These are phyloP conservation scores for Ogataea hybrid DNA, from an alignment of 1,139 yeast species.

Conservation along the genomic window DNA sequence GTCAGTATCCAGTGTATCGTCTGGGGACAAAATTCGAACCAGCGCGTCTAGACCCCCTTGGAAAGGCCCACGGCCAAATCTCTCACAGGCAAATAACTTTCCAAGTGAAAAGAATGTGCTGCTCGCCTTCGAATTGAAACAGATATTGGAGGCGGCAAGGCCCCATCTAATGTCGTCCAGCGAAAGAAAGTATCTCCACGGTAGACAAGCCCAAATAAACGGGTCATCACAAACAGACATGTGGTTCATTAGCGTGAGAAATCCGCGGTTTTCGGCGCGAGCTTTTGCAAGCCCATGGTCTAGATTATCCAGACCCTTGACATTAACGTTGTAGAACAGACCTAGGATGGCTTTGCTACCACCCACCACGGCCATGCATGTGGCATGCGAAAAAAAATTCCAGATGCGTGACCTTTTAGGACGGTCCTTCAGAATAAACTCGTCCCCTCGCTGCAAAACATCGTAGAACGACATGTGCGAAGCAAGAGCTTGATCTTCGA, in stretches of 20 bases:
- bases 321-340: slow-evolving; percentile 58
- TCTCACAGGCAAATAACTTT: slow-evolving; percentile 75
- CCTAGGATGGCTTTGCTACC: slow-evolving; percentile 63
- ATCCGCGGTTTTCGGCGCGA: slow-evolving; percentile 64
- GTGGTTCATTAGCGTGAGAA: slow-evolving; percentile 92
- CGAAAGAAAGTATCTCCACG: slow-evolving; percentile 62
- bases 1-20: slow-evolving; percentile 62
- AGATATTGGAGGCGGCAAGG: slow-evolving; percentile 87
- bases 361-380: slow-evolving; percentile 66
- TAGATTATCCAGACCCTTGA: slow-evolving; percentile 60
- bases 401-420: slow-evolving; percentile 61
- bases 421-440: slow-evolving; percentile 54
- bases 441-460: slow-evolving; percentile 75
- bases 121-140: slow-evolving; percentile 59
- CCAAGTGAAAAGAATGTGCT: slow-evolving; percentile 80
- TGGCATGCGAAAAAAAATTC: slow-evolving; percentile 66
- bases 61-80: slow-evolving; percentile 92
- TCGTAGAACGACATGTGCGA: slow-evolving; percentile 64
- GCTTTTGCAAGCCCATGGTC: slow-evolving; percentile 64
- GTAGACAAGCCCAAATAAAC: slow-evolving; percentile 81
- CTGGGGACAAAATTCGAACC: slow-evolving; percentile 78
- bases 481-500: not conserved
- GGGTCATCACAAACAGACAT: slow-evolving; percentile 96
- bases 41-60: slow-evolving; percentile 91
- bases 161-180: slow-evolving; percentile 86